phyloP scores from a whole-genome alignment of 495 filamentous ascomycete species.

The Cryomyces minteri region DNA sequence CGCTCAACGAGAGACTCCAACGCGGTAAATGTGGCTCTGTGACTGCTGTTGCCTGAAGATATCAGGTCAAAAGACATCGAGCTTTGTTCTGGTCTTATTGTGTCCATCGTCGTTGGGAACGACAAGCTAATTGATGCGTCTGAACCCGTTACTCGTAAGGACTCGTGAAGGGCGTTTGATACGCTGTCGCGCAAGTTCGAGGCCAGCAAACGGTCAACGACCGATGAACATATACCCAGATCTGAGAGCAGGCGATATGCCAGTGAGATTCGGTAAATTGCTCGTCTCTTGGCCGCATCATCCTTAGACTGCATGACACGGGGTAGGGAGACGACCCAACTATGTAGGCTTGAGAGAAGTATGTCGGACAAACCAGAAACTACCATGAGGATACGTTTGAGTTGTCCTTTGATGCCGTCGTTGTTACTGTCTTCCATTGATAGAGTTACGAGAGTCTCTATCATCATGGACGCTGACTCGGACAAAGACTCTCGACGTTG shows the following conservation, averaged over 20 bases:
- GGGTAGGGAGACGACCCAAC: slow-evolving; percentile 65
- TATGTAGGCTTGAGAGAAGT: slow-evolving; percentile 55
- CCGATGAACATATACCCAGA: slow-evolving; percentile 45
- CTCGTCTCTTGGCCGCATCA: slow-evolving; percentile 51
- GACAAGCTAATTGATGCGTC: not conserved
- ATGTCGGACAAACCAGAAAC: slow-evolving; percentile 45
- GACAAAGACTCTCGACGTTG: slow-evolving; percentile 56
- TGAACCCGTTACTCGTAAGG: not conserved
- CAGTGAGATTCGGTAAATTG: slow-evolving; percentile 53
- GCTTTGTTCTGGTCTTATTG: not conserved
- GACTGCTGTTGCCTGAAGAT: slow-evolving; percentile 9
- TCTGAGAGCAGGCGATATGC: slow-evolving; percentile 50
- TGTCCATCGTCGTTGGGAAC: not conserved
- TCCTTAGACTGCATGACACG: slow-evolving; percentile 73
- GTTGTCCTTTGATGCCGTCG: slow-evolving; percentile 24
- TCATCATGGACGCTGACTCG: slow-evolving; percentile 48
- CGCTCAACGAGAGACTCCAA: slow-evolving; percentile 10
- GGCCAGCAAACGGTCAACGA: slow-evolving; percentile 50
- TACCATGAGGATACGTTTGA: slow-evolving; percentile 43
- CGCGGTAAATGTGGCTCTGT: slow-evolving; percentile 12
- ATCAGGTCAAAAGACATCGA: slow-evolving; percentile 10
- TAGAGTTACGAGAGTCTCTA: slow-evolving; percentile 68
- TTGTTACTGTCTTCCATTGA: slow-evolving; percentile 22
- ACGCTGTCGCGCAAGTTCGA: slow-evolving; percentile 44
- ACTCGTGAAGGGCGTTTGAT: not conserved